These are phyloP conservation scores for Diaporthe nobilis DNA, from an alignment of 2,329 filamentous ascomycete genomes.

Conservation along the genomic window DNA sequence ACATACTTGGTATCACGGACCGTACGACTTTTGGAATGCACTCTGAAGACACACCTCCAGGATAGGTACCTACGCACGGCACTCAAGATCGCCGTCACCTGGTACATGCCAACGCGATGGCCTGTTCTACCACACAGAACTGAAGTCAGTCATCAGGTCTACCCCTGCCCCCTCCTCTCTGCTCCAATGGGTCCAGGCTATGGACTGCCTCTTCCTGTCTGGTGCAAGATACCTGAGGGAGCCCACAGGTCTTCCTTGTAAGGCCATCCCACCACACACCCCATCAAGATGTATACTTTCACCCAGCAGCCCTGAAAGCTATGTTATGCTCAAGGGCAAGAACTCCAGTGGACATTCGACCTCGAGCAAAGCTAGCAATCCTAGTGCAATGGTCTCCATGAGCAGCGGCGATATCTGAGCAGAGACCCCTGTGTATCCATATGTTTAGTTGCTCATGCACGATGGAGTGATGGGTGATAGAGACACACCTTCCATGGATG, in stretches of 20 bases:
- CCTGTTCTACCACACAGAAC: conserved; percentile 25
- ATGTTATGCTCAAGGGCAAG: neutral
- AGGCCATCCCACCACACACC: neutral
- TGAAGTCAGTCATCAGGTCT: conserved; percentile 37
- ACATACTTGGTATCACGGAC: conserved; percentile 32
- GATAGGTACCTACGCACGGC: conserved; percentile 14
- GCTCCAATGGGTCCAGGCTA: neutral
- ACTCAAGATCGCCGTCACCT: conserved; percentile 18
- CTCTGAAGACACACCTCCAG: conserved; percentile 23
- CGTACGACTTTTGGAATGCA: conserved; percentile 33
- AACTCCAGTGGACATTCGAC: neutral
- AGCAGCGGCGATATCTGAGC: neutral
- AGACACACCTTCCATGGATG: conserved; percentile 21
- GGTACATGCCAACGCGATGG: conserved; percentile 36
- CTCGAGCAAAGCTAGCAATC: neutral
- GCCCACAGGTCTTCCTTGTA: conserved; percentile 7
- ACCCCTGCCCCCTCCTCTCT: conserved; percentile 15
- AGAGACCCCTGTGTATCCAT: neutral
- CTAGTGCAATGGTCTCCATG: neutral
- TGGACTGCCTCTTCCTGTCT: conserved; percentile 22
- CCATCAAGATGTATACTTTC: neutral
- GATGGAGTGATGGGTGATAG: conserved; percentile 2
- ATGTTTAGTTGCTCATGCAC: neutral
- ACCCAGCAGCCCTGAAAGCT: neutral
- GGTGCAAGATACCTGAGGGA: conserved; percentile 33